Evolutionary conservation across 1,139 yeast genomes (phyloP).

Genomic region (Geotrichum carabidarum): DNA sequence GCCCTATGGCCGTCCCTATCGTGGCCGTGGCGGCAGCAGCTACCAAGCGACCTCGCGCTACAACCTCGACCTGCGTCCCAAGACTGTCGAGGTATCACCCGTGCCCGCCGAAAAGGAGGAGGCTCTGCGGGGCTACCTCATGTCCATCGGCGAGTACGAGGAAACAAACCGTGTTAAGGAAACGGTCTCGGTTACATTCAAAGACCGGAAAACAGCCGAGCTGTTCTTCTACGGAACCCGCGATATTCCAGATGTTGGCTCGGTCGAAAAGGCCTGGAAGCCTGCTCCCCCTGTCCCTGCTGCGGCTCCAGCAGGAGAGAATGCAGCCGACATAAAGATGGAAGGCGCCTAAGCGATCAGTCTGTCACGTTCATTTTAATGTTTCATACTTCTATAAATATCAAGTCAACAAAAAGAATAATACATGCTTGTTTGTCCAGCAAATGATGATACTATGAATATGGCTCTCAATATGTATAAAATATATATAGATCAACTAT

Average conservation of each 20-base stretch:
- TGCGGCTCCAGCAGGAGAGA: neutral
- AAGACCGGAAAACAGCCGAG: conserved; percentile 43
- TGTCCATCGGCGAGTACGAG: conserved; percentile 27
- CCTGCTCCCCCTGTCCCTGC: conserved; percentile 4
- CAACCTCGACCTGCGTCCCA: conserved; percentile 41
- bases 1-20: conserved; percentile 24
- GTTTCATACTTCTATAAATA: neutral
- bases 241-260: conserved; percentile 34
- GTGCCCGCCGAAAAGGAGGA: conserved; percentile 35
- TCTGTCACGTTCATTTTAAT: too few relatives aligned
- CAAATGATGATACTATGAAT: neutral
- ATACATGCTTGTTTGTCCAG: neutral
- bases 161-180: conserved; percentile 21
- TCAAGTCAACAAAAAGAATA: neutral
- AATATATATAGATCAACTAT: neutral
- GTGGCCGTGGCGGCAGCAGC: conserved; percentile 26
- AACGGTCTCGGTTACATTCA: conserved; percentile 37
- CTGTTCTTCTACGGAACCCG: conserved; percentile 33
- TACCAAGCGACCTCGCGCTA: conserved; percentile 23
- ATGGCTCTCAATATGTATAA: neutral
- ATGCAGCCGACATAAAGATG: too few relatives aligned
- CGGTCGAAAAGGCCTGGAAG: conserved; percentile 35
- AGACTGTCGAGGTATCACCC: conserved; percentile 35
- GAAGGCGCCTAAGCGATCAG: too few relatives aligned
- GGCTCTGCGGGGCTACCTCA: conserved; percentile 26